Evolutionary conservation across 805 yeast genomes (phyloP), one percentile per base, ranked within the genome.

Genomic region (Candida verbasci): DNA sequence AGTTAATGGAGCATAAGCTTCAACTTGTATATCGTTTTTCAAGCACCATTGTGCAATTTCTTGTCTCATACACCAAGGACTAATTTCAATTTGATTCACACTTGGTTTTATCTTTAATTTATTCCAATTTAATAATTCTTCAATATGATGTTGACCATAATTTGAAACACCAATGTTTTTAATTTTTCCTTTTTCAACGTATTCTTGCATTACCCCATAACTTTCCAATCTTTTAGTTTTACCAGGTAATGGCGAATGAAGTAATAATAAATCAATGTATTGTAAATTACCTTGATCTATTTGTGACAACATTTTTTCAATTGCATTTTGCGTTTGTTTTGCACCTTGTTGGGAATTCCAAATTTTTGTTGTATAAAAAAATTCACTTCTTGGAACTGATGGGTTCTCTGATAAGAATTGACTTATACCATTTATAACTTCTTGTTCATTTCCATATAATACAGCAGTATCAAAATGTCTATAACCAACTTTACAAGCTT

Each of bases 391-490:
- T 15, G 44, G 35, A 7, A 53, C 40, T 3, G 39, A 32, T 0
- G 70, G 66, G 31, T 58, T 57, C 21, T 65, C 64, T 3, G 52
- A 36, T 3, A 72, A 30, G 66, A 71, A 72, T 26, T 58, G 44
- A 9, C 36, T 43, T 35, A 82, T 73, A 4, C 81, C 93, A 35
- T 68, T 65, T 22, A 94, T 88, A 10, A 82, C 81, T 44, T 73
- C 78, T 12, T 57, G 65, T 56, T 86, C 95, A 52, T 80, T 81
- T 2, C 74, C 74, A 55, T 85, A 85, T 41, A 70, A 68, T 53
- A 76, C 75, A 3, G 93, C 93, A 8, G 88, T 77, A 55, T 84
- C 94, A 46, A 84, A 79, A 53, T 80, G 86, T 43, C 80, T 70
- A 56, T 80, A 80, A 9, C 89, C 89, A 7, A 68, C 63, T 50